phyloP scores from a whole-genome alignment of 495 filamentous ascomycete genomes.

The Astrothelium subdiscretum region DNA sequence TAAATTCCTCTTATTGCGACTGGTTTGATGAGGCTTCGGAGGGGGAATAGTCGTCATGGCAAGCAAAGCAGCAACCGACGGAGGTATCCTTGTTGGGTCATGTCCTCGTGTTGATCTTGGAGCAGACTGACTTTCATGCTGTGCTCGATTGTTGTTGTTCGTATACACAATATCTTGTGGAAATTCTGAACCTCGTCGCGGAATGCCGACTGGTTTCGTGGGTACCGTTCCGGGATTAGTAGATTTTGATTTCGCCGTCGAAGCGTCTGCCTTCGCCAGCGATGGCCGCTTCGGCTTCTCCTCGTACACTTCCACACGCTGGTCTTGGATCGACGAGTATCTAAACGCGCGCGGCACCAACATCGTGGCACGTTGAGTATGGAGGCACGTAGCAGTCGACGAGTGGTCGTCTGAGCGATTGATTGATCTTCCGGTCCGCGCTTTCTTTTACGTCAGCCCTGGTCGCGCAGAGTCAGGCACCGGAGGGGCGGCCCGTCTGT shows the following conservation, averaged over 20 bases:
- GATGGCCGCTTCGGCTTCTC: background rate
- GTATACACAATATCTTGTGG: background rate
- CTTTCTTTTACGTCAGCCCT: background rate
- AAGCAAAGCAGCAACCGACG: conserved; percentile 33
- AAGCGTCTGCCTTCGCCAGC: background rate
- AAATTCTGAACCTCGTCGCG: background rate
- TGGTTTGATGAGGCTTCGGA: conserved; percentile 16
- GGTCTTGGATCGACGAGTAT: conserved; percentile 10
- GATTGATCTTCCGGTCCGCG: background rate
- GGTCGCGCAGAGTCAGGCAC: background rate
- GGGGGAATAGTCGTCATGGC: conserved; percentile 33
- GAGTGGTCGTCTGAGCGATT: background rate
- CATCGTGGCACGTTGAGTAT: conserved; percentile 7
- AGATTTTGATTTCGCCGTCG: background rate
- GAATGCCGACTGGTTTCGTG: conserved; percentile 13
- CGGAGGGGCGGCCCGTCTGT: background rate
- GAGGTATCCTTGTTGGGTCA: conserved; percentile 25
- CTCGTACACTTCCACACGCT: background rate
- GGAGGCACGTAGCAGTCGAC: background rate
- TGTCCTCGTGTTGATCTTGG: conserved; percentile 13
- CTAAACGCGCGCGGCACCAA: conserved; percentile 13
- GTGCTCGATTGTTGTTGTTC: background rate
- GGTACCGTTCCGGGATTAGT: conserved; percentile 3
- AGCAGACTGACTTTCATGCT: conserved; percentile 3
- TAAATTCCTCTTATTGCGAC: conserved; percentile 10